Conservation (phyloP, 768 basidiomycete species). For the Suillus plorans region DNA sequence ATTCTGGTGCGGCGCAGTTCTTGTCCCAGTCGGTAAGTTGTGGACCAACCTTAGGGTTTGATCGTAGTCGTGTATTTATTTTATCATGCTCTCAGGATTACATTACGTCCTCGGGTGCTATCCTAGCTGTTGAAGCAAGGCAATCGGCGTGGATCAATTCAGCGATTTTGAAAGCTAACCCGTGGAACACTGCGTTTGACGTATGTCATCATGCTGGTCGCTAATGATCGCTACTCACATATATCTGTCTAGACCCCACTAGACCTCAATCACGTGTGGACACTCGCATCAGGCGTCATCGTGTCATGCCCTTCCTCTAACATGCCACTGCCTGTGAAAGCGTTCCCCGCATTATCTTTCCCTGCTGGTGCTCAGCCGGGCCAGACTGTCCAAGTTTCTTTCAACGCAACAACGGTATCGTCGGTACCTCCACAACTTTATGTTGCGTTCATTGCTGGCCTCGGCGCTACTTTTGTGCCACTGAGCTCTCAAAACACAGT, state of each 20-base stretch:
- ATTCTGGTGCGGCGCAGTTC: constrained; percentile 52
- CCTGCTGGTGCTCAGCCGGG: constrained; percentile 33
- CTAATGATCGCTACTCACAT: neutral
- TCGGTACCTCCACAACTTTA: constrained; percentile 19
- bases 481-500: constrained; percentile 21
- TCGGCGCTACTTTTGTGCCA: constrained; percentile 31
- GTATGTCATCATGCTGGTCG: constrained; percentile 10
- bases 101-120: constrained; percentile 55
- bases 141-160: constrained; percentile 51
- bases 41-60: neutral
- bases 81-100: constrained; percentile 31
- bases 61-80: neutral
- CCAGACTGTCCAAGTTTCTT: constrained; percentile 26
- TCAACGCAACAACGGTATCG: constrained; percentile 14
- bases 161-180: constrained; percentile 37
- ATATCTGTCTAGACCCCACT: constrained; percentile 35
- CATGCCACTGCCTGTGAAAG: constrained; percentile 46
- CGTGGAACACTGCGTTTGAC: constrained; percentile 52
- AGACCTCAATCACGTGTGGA: constrained; percentile 44
- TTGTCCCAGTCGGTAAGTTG: constrained; percentile 28
- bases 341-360: constrained; percentile 44
- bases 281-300: constrained; percentile 46
- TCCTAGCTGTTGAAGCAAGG: constrained; percentile 55
- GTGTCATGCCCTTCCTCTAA: constrained; percentile 48
- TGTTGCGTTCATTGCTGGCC: constrained; percentile 37